Base-by-base conservation (phyloP, 768 basidiomycete species). In the Macrolepiota albuminosa region DNA sequence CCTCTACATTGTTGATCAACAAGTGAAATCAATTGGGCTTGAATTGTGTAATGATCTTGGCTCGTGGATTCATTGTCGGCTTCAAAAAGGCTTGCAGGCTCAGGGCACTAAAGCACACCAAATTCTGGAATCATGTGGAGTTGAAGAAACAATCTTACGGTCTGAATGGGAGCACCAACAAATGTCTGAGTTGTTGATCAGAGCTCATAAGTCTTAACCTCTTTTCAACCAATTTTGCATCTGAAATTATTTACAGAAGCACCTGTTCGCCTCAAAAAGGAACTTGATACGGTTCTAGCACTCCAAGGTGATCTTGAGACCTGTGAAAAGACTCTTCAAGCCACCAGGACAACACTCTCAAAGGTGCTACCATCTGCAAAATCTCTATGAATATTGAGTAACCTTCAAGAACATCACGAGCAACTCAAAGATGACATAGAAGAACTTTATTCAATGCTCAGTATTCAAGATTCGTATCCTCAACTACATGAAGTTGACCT, bases 161-260 rank as follows among this genome's bases (percentile, higher is more conserved):
- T 46, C 21, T 24, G 21, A 46, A 46, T 46, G 45, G 21, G 21
- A 46, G 24, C 24, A 13, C 4, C 45, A 46, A 46, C 45, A 11
- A 1, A 6, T 11, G 3, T 46, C 45, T 46, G 45, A 46, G 45
- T 11, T 46, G 3, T 46, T 10, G 8, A 26, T 24, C 9, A 10
- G 24, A 24, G 45, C 45, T 46, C 45, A 4, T 46, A 9, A 46
- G 45, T 46, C 21, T 24, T 21, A 21, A 21, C 21, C 21, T 43
- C 7, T 4, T 8, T 3, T 6, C 2, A 21, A 21, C 1, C 21
- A 21, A 21, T 9, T 21, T 5, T 21, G 2, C 8, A 2, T n/a
- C n/a, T 5, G 8, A 0, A 40, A 40, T 16, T 16, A 5, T 40
- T 40, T 13, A 1, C 39, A 40, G 73, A 73, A 62, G 69, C 69